Conservation (phyloP, 306 rosid species). For the Sechiopsis laciniata region DNA sequence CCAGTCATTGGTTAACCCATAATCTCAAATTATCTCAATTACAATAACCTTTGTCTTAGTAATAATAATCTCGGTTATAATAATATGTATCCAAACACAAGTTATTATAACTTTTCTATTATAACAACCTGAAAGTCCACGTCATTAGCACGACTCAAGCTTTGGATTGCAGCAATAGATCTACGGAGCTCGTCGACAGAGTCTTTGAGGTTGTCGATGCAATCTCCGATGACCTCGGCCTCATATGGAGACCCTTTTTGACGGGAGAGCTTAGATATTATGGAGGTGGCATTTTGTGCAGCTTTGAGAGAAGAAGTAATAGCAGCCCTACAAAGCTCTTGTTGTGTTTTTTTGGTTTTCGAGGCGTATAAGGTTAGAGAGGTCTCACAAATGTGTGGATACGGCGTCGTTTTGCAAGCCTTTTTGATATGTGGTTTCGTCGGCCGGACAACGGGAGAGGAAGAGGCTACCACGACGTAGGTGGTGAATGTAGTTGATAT, state of each 20-base stretch:
- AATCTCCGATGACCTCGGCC: constrained; percentile 33
- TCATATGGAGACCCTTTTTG: constrained; percentile 1
- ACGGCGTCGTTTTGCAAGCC: constrained; percentile 43
- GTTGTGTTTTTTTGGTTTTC: constrained; percentile 33
- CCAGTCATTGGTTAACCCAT: too few species aligned
- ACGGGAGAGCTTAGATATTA: constrained; percentile 23
- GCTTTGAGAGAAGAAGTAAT: constrained; percentile 32
- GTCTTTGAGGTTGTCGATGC: constrained; percentile 27
- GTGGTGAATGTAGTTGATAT: neutral
- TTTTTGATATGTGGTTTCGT: constrained; percentile 24
- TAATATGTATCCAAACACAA: too few species aligned
- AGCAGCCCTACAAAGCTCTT: constrained; percentile 36
- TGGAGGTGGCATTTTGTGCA: constrained; percentile 23
- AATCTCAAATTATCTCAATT: too few species aligned
- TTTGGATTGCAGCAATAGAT: constrained; percentile 1
- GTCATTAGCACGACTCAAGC: constrained; percentile 3
- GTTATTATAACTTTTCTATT: too few species aligned
- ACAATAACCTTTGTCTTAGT: too few species aligned
- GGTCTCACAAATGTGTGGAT: constrained; percentile 39
- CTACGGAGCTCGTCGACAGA: constrained; percentile 23
- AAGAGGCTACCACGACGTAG: neutral
- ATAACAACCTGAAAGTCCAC: constrained; percentile 1
- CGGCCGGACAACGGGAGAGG: constrained; percentile 16
- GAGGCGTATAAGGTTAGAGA: constrained; percentile 37
- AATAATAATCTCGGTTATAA: too few species aligned